Evolutionary conservation across 352 stramenopile genomes (phyloP).

Genomic region (Globisporangium radiosum): DNA sequence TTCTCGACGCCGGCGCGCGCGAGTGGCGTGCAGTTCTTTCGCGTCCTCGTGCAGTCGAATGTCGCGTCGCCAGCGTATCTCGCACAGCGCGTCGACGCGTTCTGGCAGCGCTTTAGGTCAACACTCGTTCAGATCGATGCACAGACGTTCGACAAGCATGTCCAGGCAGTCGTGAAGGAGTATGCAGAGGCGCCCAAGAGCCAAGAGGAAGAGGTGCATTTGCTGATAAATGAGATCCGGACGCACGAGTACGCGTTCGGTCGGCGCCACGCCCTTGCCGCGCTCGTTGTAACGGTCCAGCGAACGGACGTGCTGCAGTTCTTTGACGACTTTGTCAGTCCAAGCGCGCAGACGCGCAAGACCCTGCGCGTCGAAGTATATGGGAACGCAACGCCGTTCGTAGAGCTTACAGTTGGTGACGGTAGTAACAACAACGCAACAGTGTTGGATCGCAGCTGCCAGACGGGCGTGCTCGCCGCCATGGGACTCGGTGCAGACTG

Average conservation of each 20-base stretch:
- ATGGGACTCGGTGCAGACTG: conserved; percentile 7
- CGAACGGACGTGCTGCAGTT: conserved; percentile 53
- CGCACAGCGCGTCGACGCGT: conserved; percentile 62
- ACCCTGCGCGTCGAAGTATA: conserved; percentile 61
- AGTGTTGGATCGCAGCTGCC: too few relatives aligned
- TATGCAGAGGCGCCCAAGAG: conserved; percentile 64
- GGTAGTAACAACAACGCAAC: conserved; percentile 2
- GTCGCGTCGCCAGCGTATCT: conserved; percentile 55
- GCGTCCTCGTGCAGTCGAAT: conserved; percentile 74
- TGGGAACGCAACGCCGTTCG: conserved; percentile 18
- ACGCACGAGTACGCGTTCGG: conserved; percentile 72
- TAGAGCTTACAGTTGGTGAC: conserved; percentile 5
- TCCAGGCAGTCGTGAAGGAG: conserved; percentile 53
- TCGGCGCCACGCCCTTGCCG: conserved; percentile 13
- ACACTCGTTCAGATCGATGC: conserved; percentile 22
- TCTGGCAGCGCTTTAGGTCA: conserved; percentile 35
- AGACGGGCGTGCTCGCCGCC: too few relatives aligned
- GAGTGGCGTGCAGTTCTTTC: conserved; percentile 53
- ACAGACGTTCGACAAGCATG: conserved; percentile 38
- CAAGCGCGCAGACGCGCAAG: conserved; percentile 18
- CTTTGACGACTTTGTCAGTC: conserved; percentile 47
- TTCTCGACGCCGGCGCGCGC: conserved; percentile 43
- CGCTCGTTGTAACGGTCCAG: conserved; percentile 20
- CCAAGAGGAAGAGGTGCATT: conserved; percentile 49
- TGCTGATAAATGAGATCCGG: conserved; percentile 53